Base-by-base conservation (phyloP, 768 basidiomycete genomes). In the Ephemerocybe angulata region DNA sequence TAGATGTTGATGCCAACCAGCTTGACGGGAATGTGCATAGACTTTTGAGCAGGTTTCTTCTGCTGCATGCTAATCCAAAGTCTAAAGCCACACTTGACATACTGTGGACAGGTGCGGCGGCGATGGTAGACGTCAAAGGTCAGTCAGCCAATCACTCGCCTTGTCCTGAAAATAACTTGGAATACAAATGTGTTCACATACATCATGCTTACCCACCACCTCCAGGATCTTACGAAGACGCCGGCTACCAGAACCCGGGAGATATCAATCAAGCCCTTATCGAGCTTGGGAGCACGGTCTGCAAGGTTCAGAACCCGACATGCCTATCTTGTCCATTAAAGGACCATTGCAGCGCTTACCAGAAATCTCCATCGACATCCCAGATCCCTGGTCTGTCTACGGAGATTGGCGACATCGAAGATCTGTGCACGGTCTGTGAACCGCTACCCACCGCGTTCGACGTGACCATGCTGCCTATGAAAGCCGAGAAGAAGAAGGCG, bases 251-350 rank as follows among this genome's bases (percentile, higher is more conserved):
- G 29, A 47, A 78, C 58, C 82, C 93, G 0, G 92, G 93, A 17
- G 90, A 95, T 66, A 77, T 94, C 59, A 96, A 96, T 64, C 89
- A 97, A 72, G 93, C 90, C 13, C 76, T 98, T 49, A 98, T 98
- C 67, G 95, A 98, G 66, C 83, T 98, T 6, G 95, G 95, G 47
- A 90, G 90, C 66, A 96, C 93, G 3, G 81, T 97, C 2, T 98
- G 95, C 73, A 93, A 88, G 68, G 86, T 90, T 38, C 85, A 83
- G 57, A 83, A 88, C 58, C 95, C 95, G 10, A 69, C 73, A 19
- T 98, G 95, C 63, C 70, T 62, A 17, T 63, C 71, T 17, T 98
- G 95, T 69, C 91, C 93, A 19, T 60, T 98, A 41, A 79, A 69
- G 44, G 57, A 72, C 21, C 80, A 82, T 72, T 98, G 95, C 63